phyloP scores from a whole-genome alignment of 202 grass and related monocot genomes.

The Brachypodium distachyon region DNA sequence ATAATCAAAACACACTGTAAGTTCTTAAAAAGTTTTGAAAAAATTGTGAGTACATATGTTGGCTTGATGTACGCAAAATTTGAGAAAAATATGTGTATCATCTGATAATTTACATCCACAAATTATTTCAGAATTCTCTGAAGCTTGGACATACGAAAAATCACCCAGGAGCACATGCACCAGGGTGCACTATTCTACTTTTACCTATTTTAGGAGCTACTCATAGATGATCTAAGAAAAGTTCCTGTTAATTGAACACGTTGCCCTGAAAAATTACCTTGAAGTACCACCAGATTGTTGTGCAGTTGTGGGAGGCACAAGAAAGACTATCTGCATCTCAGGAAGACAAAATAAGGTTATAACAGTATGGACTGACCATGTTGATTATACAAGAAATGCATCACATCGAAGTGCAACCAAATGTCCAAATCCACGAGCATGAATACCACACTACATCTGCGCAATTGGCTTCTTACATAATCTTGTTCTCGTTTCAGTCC shows the following conservation, averaged over 20 bases:
- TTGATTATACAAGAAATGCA: neutral
- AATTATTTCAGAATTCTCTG: too few species aligned
- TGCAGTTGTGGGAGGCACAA: slow-evolving; percentile 31
- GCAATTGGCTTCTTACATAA: neutral
- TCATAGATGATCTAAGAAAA: neutral
- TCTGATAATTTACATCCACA: too few species aligned
- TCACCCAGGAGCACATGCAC: too few species aligned
- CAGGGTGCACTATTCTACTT: too few species aligned
- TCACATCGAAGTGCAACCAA: neutral
- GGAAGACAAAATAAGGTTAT: slow-evolving; percentile 1
- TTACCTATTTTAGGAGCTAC: neutral
- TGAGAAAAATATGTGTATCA: too few species aligned
- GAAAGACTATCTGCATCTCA: slow-evolving; percentile 47
- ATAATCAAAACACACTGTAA: too few species aligned
- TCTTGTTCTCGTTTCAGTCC: neutral
- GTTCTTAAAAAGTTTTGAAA: too few species aligned
- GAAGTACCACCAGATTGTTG: slow-evolving; percentile 58
- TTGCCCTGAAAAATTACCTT: slow-evolving; percentile 44
- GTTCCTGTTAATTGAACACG: slow-evolving; percentile 1
- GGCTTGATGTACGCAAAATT: too few species aligned
- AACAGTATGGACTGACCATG: neutral
- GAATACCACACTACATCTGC: neutral
- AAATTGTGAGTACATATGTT: too few species aligned
- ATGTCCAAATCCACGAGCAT: slow-evolving; percentile 8
- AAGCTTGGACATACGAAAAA: too few species aligned